Percentiles rank a stretch among this genome's conserved stretches.
Conservation (phyloP, 2,329 filamentous ascomycete genomes). For the Aspergillus terreus region DNA sequence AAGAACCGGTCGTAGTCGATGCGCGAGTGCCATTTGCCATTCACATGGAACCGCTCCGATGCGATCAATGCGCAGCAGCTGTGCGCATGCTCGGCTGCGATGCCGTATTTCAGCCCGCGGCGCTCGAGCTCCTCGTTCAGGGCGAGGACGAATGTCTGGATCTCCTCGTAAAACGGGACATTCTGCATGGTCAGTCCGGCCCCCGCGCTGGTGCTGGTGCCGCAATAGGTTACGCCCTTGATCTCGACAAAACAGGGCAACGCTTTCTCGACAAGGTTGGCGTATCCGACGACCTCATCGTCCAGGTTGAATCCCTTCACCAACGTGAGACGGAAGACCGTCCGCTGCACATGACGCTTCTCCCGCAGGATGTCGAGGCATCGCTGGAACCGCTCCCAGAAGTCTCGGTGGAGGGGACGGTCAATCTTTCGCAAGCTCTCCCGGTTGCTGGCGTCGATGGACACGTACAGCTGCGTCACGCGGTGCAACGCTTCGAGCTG, state of each 20-base stretch:
- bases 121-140: slow-evolving; percentile 66
- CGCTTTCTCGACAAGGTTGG: slow-evolving; percentile 78
- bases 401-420: slow-evolving; percentile 87
- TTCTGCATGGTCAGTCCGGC: slow-evolving; percentile 95
- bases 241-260: slow-evolving; percentile 91
- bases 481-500: slow-evolving; percentile 77
- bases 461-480: slow-evolving; percentile 94
- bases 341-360: slow-evolving; percentile 79
- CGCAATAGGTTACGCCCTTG: slow-evolving; percentile 96
- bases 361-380: slow-evolving; percentile 86
- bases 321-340: slow-evolving; percentile 89
- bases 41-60: slow-evolving; percentile 70
- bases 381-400: slow-evolving; percentile 91
- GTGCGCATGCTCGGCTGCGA: slow-evolving; percentile 92
- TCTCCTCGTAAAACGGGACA: slow-evolving; percentile 92
- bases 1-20: slow-evolving; percentile 94
- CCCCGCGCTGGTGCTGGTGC: slow-evolving; percentile 76
- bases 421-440: slow-evolving; percentile 87
- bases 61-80: slow-evolving; percentile 89
- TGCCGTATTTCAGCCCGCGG: slow-evolving; percentile 77
- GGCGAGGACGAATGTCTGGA: slow-evolving; percentile 74
- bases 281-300: slow-evolving; percentile 87
- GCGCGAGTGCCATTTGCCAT: slow-evolving; percentile 81
- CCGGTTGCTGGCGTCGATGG: slow-evolving; percentile 88
- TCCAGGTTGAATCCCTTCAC: slow-evolving; percentile 99